A percentile compares a stretch with the other conserved stretches of the same genome.
phyloP scores from a whole-genome alignment of 306 rosid species.

The Pueraria montana region DNA sequence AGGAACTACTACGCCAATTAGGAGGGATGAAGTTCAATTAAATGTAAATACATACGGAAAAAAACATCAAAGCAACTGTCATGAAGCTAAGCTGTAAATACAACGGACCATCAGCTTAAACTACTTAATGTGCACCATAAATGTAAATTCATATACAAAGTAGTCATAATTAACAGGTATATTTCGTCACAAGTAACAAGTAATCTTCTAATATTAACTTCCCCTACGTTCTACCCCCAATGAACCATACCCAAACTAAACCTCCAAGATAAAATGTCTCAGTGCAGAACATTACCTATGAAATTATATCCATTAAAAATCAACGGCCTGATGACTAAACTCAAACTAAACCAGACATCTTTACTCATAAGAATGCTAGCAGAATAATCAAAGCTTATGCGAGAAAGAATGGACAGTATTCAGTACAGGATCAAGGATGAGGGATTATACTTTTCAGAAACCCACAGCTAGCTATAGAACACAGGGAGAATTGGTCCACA shows the following conservation, averaged over 20 bases:
- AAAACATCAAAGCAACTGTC: neutral
- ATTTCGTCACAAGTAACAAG: neutral
- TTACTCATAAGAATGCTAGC: constrained; percentile 18
- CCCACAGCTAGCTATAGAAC: constrained; percentile 16
- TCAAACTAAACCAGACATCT: constrained; percentile 27
- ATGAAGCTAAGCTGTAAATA: constrained; percentile 28
- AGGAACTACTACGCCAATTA: no score
- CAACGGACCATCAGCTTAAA: constrained; percentile 9
- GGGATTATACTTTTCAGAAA: neutral
- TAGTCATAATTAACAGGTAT: constrained; percentile 26
- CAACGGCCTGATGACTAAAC: neutral
- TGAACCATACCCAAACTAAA: constrained; percentile 9
- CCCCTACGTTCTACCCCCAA: neutral
- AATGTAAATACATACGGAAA: neutral
- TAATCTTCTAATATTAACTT: constrained; percentile 16
- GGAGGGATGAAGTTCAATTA: neutral
- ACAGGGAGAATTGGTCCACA: constrained; percentile 12
- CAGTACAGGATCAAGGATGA: constrained; percentile 3
- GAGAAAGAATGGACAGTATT: constrained; percentile 25
- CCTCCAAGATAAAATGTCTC: neutral
- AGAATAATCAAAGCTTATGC: neutral
- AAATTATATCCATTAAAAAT: constrained; percentile 1
- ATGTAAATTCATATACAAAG: constrained; percentile 18
- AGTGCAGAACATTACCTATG: neutral
- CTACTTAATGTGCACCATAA: constrained; percentile 21